Evolutionary conservation across 139 green algal genomes (phyloP).

Genomic region (Desmodesmus armatus): DNA sequence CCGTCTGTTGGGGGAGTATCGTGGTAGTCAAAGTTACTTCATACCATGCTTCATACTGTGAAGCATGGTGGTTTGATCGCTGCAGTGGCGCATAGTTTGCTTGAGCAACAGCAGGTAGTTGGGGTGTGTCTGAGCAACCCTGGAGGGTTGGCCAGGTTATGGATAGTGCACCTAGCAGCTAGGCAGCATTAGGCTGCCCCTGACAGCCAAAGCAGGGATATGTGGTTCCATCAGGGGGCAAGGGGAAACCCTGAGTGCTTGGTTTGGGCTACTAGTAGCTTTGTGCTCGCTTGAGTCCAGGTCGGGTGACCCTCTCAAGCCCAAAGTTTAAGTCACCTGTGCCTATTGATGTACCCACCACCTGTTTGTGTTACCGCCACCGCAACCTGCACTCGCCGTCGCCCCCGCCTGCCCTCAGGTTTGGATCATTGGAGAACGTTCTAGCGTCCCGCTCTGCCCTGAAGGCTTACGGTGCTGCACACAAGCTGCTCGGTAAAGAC

Average conservation of each 20-base stretch:
- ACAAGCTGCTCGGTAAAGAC: not conserved
- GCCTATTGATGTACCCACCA: not conserved
- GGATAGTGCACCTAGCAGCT: not conserved
- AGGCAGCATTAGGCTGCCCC: too few relatives aligned
- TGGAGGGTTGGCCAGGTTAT: not conserved
- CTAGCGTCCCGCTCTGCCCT: not conserved
- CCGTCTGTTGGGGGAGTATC: not conserved
- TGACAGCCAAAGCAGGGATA: too few relatives aligned
- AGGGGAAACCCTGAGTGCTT: too few relatives aligned
- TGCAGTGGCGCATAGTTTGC: not conserved
- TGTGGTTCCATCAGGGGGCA: too few relatives aligned
- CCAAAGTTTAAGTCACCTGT: not conserved
- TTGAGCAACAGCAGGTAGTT: not conserved
- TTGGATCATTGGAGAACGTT: not conserved
- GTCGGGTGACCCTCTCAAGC: not conserved
- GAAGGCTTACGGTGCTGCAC: constrained; percentile 9
- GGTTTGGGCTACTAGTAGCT: too few relatives aligned
- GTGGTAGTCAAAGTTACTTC: not conserved
- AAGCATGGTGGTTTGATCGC: not conserved
- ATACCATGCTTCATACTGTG: not conserved
- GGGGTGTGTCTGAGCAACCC: not conserved
- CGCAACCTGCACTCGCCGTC: not conserved
- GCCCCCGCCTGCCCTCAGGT: not conserved
- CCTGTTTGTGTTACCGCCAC: not conserved
- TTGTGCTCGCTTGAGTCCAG: too few relatives aligned